Base-by-base conservation (phyloP, 1,284 basidiomycete genomes). In the Moniliophthora roreri region DNA sequence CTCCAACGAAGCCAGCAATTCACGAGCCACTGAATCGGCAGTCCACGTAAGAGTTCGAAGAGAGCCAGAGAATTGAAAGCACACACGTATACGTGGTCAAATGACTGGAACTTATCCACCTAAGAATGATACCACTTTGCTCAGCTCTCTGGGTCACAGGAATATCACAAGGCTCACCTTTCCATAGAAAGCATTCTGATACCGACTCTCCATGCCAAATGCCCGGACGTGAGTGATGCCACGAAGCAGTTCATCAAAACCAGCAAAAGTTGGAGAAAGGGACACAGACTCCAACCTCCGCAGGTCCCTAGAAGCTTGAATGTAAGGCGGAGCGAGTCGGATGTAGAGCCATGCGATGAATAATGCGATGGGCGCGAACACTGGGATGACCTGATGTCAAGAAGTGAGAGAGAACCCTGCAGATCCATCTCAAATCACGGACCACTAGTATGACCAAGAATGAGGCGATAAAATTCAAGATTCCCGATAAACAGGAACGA, bases 141-240 rank as follows among this genome's bases (percentile, higher is more conserved):
- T 42, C n/a, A n/a, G n/a, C n/a, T n/a, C n/a, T n/a, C n/a, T 47
- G 18, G 13, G 9, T 47, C 11, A 49, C 47, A 20, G 48, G 16
- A 18, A 18, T 11, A 21, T 20, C 16, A 35, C 5, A 48, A n/a
- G 39, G 52, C 66, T n/a, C 49, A 74, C 75, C 64, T 69, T 74
- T 6, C 52, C 51, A 68, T 89, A 91, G 62, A 93, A 88, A 15
- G 70, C 60, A 56, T 86, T 76, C 62, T 92, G 88, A 68, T 93
- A 93, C 54, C 85, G 70, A 26, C 75, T 72, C 62, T 93, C 91
- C 75, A 89, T 90, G 2, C 84, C 87, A 66, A 92, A 94, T 0
- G 91, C 92, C 23, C 91, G 81, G 18, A 95, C 84, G 60, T 91
- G 85, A 26, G 85, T 73, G 37, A 93, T 80, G 3, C 92, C 92